Conservation (phyloP, 306 rosid species). For the Carpinus viminea region DNA sequence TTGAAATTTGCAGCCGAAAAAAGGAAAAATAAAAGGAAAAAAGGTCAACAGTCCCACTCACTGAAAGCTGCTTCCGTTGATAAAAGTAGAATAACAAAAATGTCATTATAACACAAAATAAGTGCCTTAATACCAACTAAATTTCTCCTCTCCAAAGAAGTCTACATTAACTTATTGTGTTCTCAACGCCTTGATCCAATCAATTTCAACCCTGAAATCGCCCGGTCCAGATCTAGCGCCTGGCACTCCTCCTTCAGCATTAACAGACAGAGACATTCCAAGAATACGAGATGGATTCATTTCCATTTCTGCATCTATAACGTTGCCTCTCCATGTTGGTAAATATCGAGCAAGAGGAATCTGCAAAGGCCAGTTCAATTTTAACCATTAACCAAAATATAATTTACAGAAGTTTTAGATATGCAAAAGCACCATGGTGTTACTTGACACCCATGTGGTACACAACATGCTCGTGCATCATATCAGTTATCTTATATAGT, state of each 20-base stretch:
- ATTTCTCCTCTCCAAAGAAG: background rate
- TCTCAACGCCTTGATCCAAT: slow-evolving; percentile 84
- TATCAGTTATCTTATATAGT: background rate
- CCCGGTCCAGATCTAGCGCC: slow-evolving; percentile 84
- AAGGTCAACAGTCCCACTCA: no score
- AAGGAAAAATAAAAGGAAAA: no score
- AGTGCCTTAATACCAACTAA: background rate
- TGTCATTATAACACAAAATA: slow-evolving; percentile 4
- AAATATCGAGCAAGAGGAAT: slow-evolving; percentile 86
- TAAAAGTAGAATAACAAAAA: no score
- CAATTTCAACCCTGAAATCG: slow-evolving; percentile 79
- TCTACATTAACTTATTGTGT: slow-evolving; percentile 35
- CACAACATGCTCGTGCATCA: background rate
- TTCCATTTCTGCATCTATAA: slow-evolving; percentile 73
- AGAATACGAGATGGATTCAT: slow-evolving; percentile 86
- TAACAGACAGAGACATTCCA: slow-evolving; percentile 85
- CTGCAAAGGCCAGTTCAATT: slow-evolving; percentile 40
- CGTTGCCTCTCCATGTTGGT: slow-evolving; percentile 91
- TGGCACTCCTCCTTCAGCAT: slow-evolving; percentile 81
- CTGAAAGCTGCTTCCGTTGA: no score
- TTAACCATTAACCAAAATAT: background rate
- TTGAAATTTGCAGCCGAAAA: no score
- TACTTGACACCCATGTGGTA: background rate
- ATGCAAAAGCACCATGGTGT: background rate
- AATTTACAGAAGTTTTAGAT: background rate